Evolutionary conservation across 768 basidiomycete species (phyloP).

Genomic region (Crucibulum laeve): DNA sequence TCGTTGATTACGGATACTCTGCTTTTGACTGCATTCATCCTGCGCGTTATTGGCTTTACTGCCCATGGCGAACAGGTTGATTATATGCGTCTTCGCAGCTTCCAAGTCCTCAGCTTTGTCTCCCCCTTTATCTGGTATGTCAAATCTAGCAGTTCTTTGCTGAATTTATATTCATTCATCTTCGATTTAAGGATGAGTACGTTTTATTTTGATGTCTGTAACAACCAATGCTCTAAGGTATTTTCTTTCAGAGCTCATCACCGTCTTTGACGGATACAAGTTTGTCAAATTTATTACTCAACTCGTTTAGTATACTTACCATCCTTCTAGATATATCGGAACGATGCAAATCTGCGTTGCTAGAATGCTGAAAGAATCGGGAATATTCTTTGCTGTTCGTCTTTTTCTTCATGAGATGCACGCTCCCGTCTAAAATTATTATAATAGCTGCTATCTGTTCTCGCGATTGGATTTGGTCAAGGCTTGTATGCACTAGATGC

Average conservation of each 20-base stretch:
- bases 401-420: conserved; percentile 15
- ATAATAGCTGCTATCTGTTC: conserved; percentile 68
- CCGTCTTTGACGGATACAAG: conserved; percentile 81
- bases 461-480: conserved; percentile 82
- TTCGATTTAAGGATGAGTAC: conserved; percentile 68
- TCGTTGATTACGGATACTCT: conserved; percentile 71
- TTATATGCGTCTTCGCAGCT: conserved; percentile 58
- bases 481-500: conserved; percentile 88
- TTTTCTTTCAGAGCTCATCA: conserved; percentile 56
- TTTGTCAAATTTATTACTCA: conserved; percentile 26
- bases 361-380: conserved; percentile 90
- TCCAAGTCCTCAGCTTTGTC: conserved; percentile 86
- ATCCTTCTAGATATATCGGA: conserved; percentile 63
- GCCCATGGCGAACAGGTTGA: conserved; percentile 28
- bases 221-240: neutral
- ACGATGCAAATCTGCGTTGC: conserved; percentile 93
- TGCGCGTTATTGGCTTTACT: conserved; percentile 62
- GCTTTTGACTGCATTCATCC: conserved; percentile 65
- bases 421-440: conserved; percentile 3
- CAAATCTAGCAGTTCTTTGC: neutral
- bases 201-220: conserved; percentile 17
- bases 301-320: neutral
- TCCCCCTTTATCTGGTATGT: conserved; percentile 84
- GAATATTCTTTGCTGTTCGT: conserved; percentile 84
- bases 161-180: neutral